A percentile compares a stretch with the other conserved stretches of the same genome.
Evolutionary conservation across 768 basidiomycete genomes (phyloP).

Genomic region (Sporobolomyces roseus): DNA sequence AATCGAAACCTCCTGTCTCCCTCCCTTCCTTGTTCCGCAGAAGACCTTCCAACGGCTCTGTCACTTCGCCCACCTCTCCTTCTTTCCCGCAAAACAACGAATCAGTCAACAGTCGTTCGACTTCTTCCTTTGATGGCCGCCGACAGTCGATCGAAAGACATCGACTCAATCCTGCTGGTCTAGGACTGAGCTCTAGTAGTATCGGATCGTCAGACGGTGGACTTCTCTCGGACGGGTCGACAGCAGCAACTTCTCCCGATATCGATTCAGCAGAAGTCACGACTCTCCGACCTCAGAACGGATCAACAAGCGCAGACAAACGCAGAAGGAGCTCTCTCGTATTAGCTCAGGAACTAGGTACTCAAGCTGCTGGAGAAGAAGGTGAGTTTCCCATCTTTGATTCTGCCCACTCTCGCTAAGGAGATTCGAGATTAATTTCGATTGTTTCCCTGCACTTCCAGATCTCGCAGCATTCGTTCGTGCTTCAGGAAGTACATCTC

Average conservation of each 20-base stretch:
- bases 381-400: background rate
- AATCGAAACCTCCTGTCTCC: constrained; percentile 26
- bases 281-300: background rate
- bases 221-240: background rate
- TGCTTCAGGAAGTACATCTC: constrained; percentile 2
- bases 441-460: background rate
- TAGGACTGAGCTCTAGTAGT: constrained; percentile 9
- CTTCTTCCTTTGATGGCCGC: background rate
- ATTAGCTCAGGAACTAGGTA: background rate
- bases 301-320: background rate
- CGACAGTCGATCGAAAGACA: background rate
- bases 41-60: background rate
- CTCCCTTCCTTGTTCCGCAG: constrained; percentile 31
- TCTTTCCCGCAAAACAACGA: background rate
- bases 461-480: constrained; percentile 21
- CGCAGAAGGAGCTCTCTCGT: constrained; percentile 11
- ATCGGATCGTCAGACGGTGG: background rate
- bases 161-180: background rate
- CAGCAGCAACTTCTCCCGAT: constrained; percentile 26
- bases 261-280: background rate
- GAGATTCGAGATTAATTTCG: background rate
- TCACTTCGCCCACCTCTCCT: background rate
- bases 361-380: background rate
- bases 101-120: no score
- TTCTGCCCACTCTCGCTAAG: background rate